These are phyloP conservation scores for Hypoxylon sp. DNA, from an alignment of 2,329 filamentous ascomycete genomes.

Conservation along the genomic window DNA sequence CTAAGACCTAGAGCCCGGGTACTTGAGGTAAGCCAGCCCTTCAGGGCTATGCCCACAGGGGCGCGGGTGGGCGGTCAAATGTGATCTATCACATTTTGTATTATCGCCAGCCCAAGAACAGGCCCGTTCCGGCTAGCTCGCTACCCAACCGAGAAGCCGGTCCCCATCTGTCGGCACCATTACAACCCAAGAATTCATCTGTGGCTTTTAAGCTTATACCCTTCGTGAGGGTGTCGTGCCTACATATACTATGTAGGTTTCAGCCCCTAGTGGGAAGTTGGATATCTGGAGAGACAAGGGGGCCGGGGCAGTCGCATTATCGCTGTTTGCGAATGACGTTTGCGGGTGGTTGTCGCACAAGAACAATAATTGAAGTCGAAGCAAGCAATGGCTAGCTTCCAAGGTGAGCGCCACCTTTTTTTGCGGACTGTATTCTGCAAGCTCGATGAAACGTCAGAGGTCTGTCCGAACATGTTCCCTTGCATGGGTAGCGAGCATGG, in stretches of 20 bases:
- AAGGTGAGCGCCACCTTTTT: slow-evolving; percentile 25
- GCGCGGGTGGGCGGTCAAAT: slow-evolving; percentile 40
- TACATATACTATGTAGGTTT: slow-evolving; percentile 39
- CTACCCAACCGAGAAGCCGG: slow-evolving; percentile 36
- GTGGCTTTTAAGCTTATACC: slow-evolving; percentile 40
- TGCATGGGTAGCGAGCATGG: slow-evolving; percentile 38
- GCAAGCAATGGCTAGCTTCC: slow-evolving; percentile 26
- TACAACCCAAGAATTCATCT: slow-evolving; percentile 36
- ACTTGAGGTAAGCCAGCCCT: slow-evolving; percentile 25
- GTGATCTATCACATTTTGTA: slow-evolving; percentile 36
- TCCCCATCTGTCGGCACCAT: slow-evolving; percentile 34
- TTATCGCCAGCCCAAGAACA: slow-evolving; percentile 30
- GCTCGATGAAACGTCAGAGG: slow-evolving; percentile 36
- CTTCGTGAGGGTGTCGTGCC: slow-evolving; percentile 31
- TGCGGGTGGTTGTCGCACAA: slow-evolving; percentile 35
- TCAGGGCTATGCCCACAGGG: slow-evolving; percentile 32
- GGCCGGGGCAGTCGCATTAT: slow-evolving; percentile 28
- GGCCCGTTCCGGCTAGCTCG: slow-evolving; percentile 40
- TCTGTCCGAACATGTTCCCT: slow-evolving; percentile 34
- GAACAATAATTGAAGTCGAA: slow-evolving; percentile 8
- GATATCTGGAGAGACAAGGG: slow-evolving; percentile 27
- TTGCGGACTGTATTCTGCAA: slow-evolving; percentile 25
- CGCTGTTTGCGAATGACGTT: slow-evolving; percentile 23
- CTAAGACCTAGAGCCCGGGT: slow-evolving; percentile 28
- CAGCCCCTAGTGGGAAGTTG: slow-evolving; percentile 35